Conservation (phyloP, 2,329 filamentous ascomycete species). For the Cladosporium sp. region DNA sequence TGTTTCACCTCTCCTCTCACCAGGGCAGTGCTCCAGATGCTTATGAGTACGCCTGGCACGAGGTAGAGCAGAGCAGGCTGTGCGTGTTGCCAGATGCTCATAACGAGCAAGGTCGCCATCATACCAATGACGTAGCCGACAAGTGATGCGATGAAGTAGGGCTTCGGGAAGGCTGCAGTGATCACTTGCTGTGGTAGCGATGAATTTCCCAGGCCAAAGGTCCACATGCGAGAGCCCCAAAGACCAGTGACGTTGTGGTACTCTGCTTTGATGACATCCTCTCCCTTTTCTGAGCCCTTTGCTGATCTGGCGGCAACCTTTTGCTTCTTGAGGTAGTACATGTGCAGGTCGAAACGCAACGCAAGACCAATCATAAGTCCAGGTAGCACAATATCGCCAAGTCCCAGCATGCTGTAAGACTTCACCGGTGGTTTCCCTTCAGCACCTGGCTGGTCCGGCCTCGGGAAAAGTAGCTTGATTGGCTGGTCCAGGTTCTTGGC, state of each 20-base stretch:
- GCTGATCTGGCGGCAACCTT: conserved; percentile 47
- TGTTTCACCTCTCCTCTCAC: conserved; percentile 68
- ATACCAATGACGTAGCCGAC: conserved; percentile 77
- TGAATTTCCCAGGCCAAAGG: conserved; percentile 37
- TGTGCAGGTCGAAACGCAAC: conserved; percentile 85
- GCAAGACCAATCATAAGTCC: conserved; percentile 88
- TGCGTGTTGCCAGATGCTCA: conserved; percentile 75
- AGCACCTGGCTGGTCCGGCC: conserved; percentile 47
- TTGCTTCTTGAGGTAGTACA: conserved; percentile 73
- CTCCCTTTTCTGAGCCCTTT: conserved; percentile 24
- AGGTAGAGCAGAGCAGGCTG: conserved; percentile 92
- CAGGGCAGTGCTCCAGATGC: conserved; percentile 73
- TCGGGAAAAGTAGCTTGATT: conserved; percentile 84
- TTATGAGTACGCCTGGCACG: conserved; percentile 77
- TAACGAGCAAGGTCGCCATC: conserved; percentile 71
- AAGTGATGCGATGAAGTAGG: conserved; percentile 79
- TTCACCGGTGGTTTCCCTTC: conserved; percentile 43
- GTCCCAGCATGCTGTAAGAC: conserved; percentile 71
- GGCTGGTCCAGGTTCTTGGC: conserved; percentile 88
- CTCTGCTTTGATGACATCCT: conserved; percentile 38
- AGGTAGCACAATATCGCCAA: conserved; percentile 92
- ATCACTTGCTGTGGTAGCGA: conserved; percentile 22
- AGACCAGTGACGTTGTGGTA: conserved; percentile 59
- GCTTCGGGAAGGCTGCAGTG: conserved; percentile 67
- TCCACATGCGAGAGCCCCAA: conserved; percentile 88